Base-by-base conservation (phyloP, 2,329 filamentous ascomycete species). In the Cyclaneusma minus region DNA sequence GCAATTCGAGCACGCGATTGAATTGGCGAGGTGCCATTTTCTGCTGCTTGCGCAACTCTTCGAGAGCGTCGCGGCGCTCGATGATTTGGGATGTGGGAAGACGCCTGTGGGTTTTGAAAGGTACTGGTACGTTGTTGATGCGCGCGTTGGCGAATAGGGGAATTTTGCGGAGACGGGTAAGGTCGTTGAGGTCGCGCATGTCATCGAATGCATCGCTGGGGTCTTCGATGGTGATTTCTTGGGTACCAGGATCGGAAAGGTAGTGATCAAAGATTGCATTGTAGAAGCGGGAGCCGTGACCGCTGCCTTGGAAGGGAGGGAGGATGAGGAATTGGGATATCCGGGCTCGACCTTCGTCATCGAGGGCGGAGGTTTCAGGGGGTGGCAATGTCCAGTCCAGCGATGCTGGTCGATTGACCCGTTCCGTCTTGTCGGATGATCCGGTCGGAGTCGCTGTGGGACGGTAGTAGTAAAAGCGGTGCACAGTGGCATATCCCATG, bases 291-390 rank as follows among this genome's bases (percentile, higher is more conserved):
- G 72, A 66, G 18, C 87, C 89, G 25, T 87, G 73, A 10, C 84
- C 84, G 34, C 72, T 68, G 34, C 68, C 64, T 47, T 94, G 85
- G 50, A 83, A 92, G 5, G 83, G 78, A 3, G 85, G 85, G 7
- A 98, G 61, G 35, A 98, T 75, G 33, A 98, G 47, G 51, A 95
- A 95, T 49, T 98, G 89, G 0, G 87, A 92, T 37, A 98, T 81
- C 22, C 91, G 68, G 32, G 82, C 71, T 20, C 87, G 73, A 40
- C 76, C 78, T 8, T 81, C 77, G 3, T 85, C 62, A 25, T 74
- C 56, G 4, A 66, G 49, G 36, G 75, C 57, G n/a, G 51, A 39
- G 29, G 44, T 40, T 29, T 34, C 37, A n/a, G 40, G 29, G 9
- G 37, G 21, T 0, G 47, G 48, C 4, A 56, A 39, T 24, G 60